Percentiles rank a stretch among this genome's conserved stretches.
These are phyloP conservation scores for Aphanomyces stellatus DNA, from an alignment of 352 stramenopile species.

Conservation along the genomic window DNA sequence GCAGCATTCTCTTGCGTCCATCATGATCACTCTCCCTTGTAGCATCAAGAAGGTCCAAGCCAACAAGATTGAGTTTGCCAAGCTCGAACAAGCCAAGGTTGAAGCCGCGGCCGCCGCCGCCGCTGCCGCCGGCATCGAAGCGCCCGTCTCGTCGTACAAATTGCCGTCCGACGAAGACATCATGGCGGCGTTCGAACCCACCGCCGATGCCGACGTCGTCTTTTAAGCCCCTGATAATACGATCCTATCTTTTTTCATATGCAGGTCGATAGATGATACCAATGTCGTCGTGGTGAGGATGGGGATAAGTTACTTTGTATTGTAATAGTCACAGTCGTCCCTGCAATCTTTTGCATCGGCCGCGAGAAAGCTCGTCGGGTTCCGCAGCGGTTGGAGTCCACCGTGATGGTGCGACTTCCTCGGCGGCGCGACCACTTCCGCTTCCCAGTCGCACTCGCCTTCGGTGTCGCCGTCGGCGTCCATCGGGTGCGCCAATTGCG, in stretches of 20 bases:
- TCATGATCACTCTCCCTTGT: slow-evolving; percentile 38
- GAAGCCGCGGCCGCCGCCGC: slow-evolving; percentile 34
- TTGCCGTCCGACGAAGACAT: slow-evolving; percentile 60
- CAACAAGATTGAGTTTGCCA: slow-evolving; percentile 92
- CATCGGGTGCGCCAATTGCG: background rate
- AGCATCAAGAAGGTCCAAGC: slow-evolving; percentile 98
- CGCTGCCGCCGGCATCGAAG: no score
- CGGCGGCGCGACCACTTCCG: background rate
- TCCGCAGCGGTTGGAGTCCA: background rate
- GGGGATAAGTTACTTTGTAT: slow-evolving; percentile 5
- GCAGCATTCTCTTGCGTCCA: background rate
- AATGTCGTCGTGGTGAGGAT: no score
- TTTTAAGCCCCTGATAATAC: slow-evolving; percentile 34
- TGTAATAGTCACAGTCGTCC: background rate
- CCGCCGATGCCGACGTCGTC: slow-evolving; percentile 66
- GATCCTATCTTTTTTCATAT: background rate
- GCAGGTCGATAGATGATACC: no score
- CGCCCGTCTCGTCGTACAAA: background rate
- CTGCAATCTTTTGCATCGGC: background rate
- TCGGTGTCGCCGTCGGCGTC: background rate
- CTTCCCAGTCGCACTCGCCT: background rate
- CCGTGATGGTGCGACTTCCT: background rate
- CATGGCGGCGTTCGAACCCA: slow-evolving; percentile 65
- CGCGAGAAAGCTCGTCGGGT: no score
- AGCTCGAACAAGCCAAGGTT: slow-evolving; percentile 46